phyloP scores from a whole-genome alignment of 139 green algal species.

The Auxenochlorella pyrenoidosa region DNA sequence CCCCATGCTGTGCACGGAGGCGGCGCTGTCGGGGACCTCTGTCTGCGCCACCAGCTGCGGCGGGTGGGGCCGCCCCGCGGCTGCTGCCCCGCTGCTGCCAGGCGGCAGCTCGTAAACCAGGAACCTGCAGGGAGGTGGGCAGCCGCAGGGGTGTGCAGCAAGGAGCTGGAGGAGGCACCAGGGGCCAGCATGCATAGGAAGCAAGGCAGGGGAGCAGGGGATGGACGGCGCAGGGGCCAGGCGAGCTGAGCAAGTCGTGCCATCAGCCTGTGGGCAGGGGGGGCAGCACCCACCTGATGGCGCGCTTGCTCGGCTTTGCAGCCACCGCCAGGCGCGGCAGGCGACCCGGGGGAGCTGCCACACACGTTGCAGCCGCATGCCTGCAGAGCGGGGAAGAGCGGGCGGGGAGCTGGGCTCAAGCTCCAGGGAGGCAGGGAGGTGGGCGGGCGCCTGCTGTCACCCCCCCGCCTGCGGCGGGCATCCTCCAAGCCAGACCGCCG shows the following conservation, averaged over 20 bases:
- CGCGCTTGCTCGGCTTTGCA: constrained; percentile 33
- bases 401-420: background rate
- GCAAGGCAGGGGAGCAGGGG: background rate
- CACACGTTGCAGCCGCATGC: constrained; percentile 4
- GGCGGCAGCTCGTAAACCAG: constrained; percentile 45
- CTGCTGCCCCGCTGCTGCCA: background rate
- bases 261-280: background rate
- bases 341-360: background rate
- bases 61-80: background rate
- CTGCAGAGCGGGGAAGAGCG: background rate
- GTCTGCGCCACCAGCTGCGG: constrained; percentile 38
- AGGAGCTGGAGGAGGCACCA: no score
- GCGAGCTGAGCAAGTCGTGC: background rate
- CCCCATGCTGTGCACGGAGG: constrained; percentile 39
- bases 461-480: background rate
- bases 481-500: background rate
- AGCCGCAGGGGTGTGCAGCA: background rate
- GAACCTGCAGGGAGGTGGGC: constrained; percentile 13
- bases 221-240: background rate
- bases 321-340: constrained; percentile 47
- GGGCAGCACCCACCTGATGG: background rate
- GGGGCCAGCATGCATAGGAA: no score
- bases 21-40: constrained; percentile 37
- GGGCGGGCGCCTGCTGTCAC: background rate
- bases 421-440: background rate